phyloP scores from a whole-genome alignment of 495 filamentous ascomycete genomes.

The Neurospora sp. region DNA sequence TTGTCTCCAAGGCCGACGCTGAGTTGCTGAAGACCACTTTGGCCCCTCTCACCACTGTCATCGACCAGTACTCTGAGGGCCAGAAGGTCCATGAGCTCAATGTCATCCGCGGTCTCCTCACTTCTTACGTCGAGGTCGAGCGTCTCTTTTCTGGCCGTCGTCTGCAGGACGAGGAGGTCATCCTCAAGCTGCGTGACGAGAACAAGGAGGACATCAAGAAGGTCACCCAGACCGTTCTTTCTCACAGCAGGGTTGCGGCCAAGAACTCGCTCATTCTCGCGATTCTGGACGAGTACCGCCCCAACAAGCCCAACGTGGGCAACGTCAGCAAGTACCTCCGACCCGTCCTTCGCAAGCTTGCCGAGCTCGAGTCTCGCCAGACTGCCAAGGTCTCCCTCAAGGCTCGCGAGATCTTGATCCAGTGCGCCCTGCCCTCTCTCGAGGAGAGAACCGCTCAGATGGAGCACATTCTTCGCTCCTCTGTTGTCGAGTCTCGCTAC shows the following conservation, averaged over 20 bases:
- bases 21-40: slow-evolving; percentile 65
- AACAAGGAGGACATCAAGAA: slow-evolving; percentile 82
- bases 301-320: slow-evolving; percentile 82
- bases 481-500: slow-evolving; percentile 93
- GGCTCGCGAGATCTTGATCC: slow-evolving; percentile 91
- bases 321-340: slow-evolving; percentile 86
- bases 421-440: slow-evolving; percentile 89
- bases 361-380: slow-evolving; percentile 78
- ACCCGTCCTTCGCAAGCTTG: slow-evolving; percentile 69
- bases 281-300: slow-evolving; percentile 86
- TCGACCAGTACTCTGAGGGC: slow-evolving; percentile 76
- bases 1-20: slow-evolving; percentile 50
- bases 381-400: slow-evolving; percentile 95
- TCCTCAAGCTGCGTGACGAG: slow-evolving; percentile 88
- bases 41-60: slow-evolving; percentile 67
- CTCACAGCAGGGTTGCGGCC: slow-evolving; percentile 79
- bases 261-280: slow-evolving; percentile 94
- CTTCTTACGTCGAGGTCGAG: slow-evolving; percentile 75
- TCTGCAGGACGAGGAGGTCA: slow-evolving; percentile 84
- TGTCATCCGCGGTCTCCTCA: slow-evolving; percentile 66
- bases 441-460: slow-evolving; percentile 93
- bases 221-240: slow-evolving; percentile 81
- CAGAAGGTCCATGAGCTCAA: slow-evolving; percentile 84
- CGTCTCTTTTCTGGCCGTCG: slow-evolving; percentile 75
- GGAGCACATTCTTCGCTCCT: slow-evolving; percentile 96